Base-by-base conservation (phyloP, 2,329 filamentous ascomycete species). In the Orbilia quercus region DNA sequence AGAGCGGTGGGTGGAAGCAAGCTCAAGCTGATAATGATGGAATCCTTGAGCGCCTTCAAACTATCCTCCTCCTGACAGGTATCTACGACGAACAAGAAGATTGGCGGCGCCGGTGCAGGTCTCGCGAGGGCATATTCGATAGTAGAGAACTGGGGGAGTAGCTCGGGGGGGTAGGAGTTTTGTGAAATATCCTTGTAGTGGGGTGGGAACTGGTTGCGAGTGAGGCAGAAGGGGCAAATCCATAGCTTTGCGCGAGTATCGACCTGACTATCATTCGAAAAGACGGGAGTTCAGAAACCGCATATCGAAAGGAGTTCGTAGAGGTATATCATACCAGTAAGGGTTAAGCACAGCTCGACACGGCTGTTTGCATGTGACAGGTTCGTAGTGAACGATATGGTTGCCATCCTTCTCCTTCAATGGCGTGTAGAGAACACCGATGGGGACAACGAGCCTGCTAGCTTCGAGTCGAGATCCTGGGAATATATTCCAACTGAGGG, bases 391-490 rank as follows among this genome's bases (percentile, higher is more conserved):
- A 59, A 99, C 86, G 23, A 71, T 71, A 51, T 71, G 64, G 62
- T 55, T 74, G 40, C 38, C 45, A 14, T 67, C 62, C 84, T 96
- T 96, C 83, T 97, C 94, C 83, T 98, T 98, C 78, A 97, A 83
- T 3, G 94, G 93, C 1, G 94, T 99, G 82, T 98, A 98, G 51
- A 97, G 86, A 77, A 92, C 93, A 80, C 93, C 95, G 79, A 99
- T 97, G 74, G 95, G 95, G 36, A 98, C 95, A 75, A 97, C 93
- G 60, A 97, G 88, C 74, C 93, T 88, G 72, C 92, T 96, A 65
- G 93, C 93, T 89, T 97, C 93, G 91, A 99, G 97, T 81, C 95
- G 92, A 79, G 94, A 94, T 84, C 93, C 97, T 54, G 95, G 95
- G 80, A 99, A 96, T 74, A 96, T 96, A 81, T 99, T 99, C 95